Percentiles rank a stretch among this genome's conserved stretches.
phyloP scores from a whole-genome alignment of 192 early-diverging fungal species.

The Coemansia guatemalensis region DNA sequence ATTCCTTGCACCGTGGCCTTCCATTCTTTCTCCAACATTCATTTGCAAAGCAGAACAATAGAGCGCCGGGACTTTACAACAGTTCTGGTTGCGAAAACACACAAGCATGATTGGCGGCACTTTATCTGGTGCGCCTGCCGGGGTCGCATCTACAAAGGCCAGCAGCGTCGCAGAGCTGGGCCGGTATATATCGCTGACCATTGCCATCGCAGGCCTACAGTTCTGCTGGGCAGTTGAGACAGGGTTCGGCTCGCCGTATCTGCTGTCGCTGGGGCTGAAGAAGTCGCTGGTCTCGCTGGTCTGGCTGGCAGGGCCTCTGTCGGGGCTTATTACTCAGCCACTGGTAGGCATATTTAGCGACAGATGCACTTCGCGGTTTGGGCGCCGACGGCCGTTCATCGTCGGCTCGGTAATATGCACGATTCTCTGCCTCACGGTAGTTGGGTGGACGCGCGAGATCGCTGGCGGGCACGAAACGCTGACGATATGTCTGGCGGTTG shows the following conservation, averaged over 20 bases:
- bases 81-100: neutral
- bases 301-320: constrained; percentile 91
- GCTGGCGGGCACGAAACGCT: constrained; percentile 37
- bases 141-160: neutral
- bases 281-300: constrained; percentile 85
- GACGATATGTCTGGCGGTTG: constrained; percentile 71
- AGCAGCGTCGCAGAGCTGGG: constrained; percentile 9
- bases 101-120: neutral
- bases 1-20: neutral
- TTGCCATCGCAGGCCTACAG: constrained; percentile 52
- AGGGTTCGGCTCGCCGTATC: constrained; percentile 76
- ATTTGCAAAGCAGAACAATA: neutral
- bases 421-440: constrained; percentile 63
- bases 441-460: constrained; percentile 77
- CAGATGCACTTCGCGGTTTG: constrained; percentile 64
- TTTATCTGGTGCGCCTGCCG: neutral
- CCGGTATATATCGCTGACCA: constrained; percentile 44
- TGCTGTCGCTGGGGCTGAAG: constrained; percentile 78
- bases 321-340: constrained; percentile 76
- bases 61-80: neutral
- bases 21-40: neutral
- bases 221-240: constrained; percentile 55
- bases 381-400: constrained; percentile 85
- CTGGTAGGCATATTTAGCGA: constrained; percentile 86
- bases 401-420: constrained; percentile 63